These are phyloP conservation scores for Phaeosphaeriaceae sp. DNA, from an alignment of 2,329 filamentous ascomycete genomes.

Conservation along the genomic window DNA sequence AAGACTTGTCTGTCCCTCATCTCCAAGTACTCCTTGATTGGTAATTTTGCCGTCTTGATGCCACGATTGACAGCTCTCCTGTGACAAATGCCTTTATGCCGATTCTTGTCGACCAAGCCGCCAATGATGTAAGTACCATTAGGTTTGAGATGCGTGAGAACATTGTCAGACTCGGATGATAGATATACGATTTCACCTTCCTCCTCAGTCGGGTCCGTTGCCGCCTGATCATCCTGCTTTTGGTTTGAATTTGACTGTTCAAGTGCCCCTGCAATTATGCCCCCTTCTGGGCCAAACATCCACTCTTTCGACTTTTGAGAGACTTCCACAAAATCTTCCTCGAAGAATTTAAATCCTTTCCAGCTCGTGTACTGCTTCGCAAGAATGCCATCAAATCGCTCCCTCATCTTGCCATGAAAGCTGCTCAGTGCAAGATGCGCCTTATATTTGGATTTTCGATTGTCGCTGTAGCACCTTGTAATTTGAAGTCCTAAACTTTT, in stretches of 20 bases:
- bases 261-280: constrained; percentile 66
- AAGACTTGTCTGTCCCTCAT: constrained; percentile 88
- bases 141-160: constrained; percentile 80
- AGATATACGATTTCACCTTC: constrained; percentile 79
- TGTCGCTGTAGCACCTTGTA: constrained; percentile 88
- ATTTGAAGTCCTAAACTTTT: constrained; percentile 84
- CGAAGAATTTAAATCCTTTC: constrained; percentile 77
- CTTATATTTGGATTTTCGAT: constrained; percentile 70
- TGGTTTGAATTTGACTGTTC: constrained; percentile 35
- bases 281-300: constrained; percentile 68
- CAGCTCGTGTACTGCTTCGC: constrained; percentile 75
- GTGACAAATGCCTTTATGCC: constrained; percentile 94
- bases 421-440: constrained; percentile 78
- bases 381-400: constrained; percentile 80
- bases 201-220: constrained; percentile 24
- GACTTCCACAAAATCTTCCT: constrained; percentile 75
- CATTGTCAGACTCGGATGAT: constrained; percentile 87
- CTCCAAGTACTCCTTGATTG: constrained; percentile 93
- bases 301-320: constrained; percentile 68
- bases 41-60: constrained; percentile 86
- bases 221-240: constrained; percentile 50
- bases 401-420: constrained; percentile 75
- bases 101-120: constrained; percentile 93
- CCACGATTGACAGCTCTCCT: constrained; percentile 75
- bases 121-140: constrained; percentile 93